Evolutionary conservation across 768 basidiomycete genomes (phyloP).

Genomic region (Boletus pseudo-olivaceus): DNA sequence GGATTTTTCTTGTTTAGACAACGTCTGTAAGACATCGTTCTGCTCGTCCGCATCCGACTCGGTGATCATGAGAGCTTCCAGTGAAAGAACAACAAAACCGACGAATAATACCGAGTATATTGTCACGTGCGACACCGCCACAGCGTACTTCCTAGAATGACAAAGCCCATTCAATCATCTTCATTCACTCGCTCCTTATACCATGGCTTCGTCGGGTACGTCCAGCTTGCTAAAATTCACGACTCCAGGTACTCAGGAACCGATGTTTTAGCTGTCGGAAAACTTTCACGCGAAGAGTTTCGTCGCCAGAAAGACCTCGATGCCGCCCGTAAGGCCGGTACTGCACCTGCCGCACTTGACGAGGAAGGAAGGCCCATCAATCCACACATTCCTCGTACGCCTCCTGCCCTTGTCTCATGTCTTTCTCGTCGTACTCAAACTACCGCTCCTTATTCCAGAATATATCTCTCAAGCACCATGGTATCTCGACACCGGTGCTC

Average conservation of each 20-base stretch:
- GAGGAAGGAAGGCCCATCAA: conserved; percentile 96
- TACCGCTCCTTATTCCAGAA: conserved; percentile 45
- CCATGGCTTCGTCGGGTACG: conserved; percentile 29
- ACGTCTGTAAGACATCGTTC: conserved; percentile 5
- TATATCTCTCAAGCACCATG: conserved; percentile 99
- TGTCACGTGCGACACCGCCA: conserved; percentile 6
- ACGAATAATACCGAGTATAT: neutral
- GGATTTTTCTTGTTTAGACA: neutral
- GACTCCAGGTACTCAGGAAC: neutral
- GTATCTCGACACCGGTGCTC: conserved; percentile 94
- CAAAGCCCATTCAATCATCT: neutral
- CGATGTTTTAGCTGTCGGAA: conserved; percentile 50
- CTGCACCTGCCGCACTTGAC: conserved; percentile 92
- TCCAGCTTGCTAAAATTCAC: neutral
- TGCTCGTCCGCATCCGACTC: conserved; percentile 12
- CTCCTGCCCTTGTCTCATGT: neutral
- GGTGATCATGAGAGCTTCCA: neutral
- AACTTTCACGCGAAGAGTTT: conserved; percentile 92
- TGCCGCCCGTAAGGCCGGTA: conserved; percentile 97
- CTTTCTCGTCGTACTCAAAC: neutral
- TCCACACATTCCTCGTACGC: conserved; percentile 95
- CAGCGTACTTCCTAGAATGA: neutral
- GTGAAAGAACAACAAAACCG: neutral
- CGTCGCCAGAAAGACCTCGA: conserved; percentile 95
- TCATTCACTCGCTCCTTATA: neutral